phyloP scores from a whole-genome alignment of 1,284 basidiomycete species.

The Exsudoporus floridanus region DNA sequence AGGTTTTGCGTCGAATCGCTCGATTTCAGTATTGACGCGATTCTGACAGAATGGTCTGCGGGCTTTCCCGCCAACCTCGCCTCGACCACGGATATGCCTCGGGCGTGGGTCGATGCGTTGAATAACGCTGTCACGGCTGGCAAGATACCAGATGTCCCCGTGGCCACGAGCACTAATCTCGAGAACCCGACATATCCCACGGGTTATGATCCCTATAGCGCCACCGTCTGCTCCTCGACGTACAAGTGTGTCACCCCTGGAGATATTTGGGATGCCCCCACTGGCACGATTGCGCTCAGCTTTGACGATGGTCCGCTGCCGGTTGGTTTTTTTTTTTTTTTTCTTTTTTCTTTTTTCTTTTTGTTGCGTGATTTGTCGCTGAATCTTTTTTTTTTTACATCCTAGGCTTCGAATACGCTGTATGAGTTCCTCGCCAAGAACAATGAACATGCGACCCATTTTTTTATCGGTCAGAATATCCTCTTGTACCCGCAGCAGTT shows the following conservation, averaged over 20 bases:
- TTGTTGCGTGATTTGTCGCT: conserved; percentile 37
- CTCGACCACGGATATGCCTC: conserved; percentile 49
- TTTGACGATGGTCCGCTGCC: conserved; percentile 81
- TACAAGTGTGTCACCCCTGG: conserved; percentile 59
- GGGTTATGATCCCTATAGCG: conserved; percentile 51
- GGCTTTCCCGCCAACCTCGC: conserved; percentile 50
- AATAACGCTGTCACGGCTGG: conserved; percentile 62
- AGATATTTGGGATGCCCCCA: conserved; percentile 73
- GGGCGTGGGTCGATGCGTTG: conserved; percentile 67
- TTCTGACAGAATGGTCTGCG: conserved; percentile 53
- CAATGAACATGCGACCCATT: conserved; percentile 70
- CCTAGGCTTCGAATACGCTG: conserved; percentile 36
- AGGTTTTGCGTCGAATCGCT: conserved; percentile 19
- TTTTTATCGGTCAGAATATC: conserved; percentile 80
- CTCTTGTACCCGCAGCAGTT: conserved; percentile 56
- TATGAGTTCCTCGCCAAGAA: conserved; percentile 62
- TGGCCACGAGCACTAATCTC: conserved; percentile 41
- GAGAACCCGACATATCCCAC: conserved; percentile 56
- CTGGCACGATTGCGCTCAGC: conserved; percentile 54
- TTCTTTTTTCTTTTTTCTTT: conserved; percentile 27
- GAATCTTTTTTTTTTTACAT: too few relatives aligned
- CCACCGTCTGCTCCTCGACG: conserved; percentile 63
- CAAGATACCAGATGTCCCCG: conserved; percentile 69
- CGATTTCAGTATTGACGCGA: neutral
- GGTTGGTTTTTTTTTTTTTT: conserved; percentile 40